Evolutionary conservation across 2,329 filamentous ascomycete species (phyloP), one percentile per base, ranked within the genome.

Genomic region (Fusarium sp.): DNA sequence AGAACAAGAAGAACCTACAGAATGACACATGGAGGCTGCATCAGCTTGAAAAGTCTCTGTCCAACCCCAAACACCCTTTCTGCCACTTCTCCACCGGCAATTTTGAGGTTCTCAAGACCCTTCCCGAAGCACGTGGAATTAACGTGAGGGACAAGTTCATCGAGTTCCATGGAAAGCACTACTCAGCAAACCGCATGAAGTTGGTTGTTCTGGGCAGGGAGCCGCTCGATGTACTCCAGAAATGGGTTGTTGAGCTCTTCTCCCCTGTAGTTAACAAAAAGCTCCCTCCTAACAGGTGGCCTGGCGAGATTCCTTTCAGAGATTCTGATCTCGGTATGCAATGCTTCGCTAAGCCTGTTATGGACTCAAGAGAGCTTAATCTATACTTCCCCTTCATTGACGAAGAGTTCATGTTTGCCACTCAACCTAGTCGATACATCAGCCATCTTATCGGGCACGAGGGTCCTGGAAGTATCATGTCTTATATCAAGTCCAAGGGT

Each of bases 1-100:
- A 97, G 78, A 97, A 97, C 81, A 97, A 97, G 85, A 97, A 97
- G 86, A 97, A 97, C 72, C 82, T 97, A 47, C 94, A 97, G 80
- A 95, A 88, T 76, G 94, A 97, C 74, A 86, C 87, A 56, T 97
- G 94, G 93, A 88, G 94, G 17, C 81, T 97, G 66, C 89, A 95
- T 74, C 94, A 97, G 79, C 84, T 97, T 23, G 91, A 93, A 75
- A 97, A 97, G 81, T 91, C 91, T 4, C 81, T 96, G n/a, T 93
- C 93, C 4, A 97, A 95, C 77, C 90, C 92, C 4, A 88, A 90
- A 15, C 94, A 97, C 73, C 94, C 94, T 1, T 97, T 92, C 77
- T 92, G 92, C 76, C 91, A 97, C 74, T 97, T 97, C 76, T 94
- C 92, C 0, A 97, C 94, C 0, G 94, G 94, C 54, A 97, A 94